Evolutionary conservation across 2,329 filamentous ascomycete genomes (phyloP), one percentile per base, ranked within the genome.

Genomic region (Rutstroemia sp.): DNA sequence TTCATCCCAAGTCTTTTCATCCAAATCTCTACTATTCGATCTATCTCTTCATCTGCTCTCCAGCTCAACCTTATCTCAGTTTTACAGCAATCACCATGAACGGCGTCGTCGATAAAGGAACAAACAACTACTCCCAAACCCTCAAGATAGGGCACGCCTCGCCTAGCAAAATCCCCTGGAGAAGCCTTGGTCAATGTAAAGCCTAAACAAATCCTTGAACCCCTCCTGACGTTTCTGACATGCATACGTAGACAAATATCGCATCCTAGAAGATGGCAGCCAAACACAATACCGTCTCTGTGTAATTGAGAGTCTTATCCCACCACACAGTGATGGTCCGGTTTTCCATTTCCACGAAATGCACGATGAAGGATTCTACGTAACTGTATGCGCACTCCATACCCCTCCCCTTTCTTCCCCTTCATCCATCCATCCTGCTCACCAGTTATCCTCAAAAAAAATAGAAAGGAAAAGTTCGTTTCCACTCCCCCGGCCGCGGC

Each of bases 301-400:
- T 16, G 16, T 47, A 9, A 47, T 47, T 27, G 44, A 47, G 25
- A 47, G 44, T 23, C 25, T 47, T 4, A 47, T 47, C 16, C 44
- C 44, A 6, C 44, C 44, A 10, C 44, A 25, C 25, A 47, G 44
- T 25, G 44, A 47, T 47, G 44, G 44, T 6, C 44, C 44, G 5
- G 44, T 47, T 23, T 47, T 47, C 10, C 44, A 47, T 47, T 47
- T 47, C 44, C 44, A 47, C 21, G 44, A 47, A 47, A 47, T 47
- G 44, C 44, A 47, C 21, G 44, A 47, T 16, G 44, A 47, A 25
- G 44, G 44, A 16, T 47, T 47, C 23, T 47, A 47, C 25, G 9
- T 47, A 12, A 47, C 44, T 23, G 44, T 47, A 25, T 23, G 44
- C 25, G 5, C 3, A 23, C 7, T 27, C 21, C 44, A 12, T 16